Evolutionary conservation across 805 yeast genomes (phyloP).

Genomic region (Starmera quercuum): DNA sequence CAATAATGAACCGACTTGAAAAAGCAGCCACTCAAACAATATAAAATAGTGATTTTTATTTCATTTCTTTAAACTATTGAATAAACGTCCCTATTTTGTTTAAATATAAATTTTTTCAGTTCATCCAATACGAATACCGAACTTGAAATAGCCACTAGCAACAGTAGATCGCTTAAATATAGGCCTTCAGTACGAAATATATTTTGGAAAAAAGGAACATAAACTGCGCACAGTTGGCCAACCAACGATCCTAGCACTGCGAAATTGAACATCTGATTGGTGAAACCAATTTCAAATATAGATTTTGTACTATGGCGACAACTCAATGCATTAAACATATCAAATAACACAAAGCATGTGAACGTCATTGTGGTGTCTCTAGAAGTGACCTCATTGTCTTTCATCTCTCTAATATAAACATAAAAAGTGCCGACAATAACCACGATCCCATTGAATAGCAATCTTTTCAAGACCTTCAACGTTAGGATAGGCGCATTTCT

Average conservation of each 20-base stretch:
- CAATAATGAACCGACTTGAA: conserved; percentile 84
- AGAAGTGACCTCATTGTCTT: conserved; percentile 71
- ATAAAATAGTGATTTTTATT: conserved; percentile 2
- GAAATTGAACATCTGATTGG: conserved; percentile 84
- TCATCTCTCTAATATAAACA: conserved; percentile 81
- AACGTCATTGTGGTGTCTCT: conserved; percentile 99
- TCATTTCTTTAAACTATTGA: conserved; percentile 17
- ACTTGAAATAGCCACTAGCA: conserved; percentile 59
- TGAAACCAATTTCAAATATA: conserved; percentile 70
- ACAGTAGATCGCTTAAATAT: conserved; percentile 57
- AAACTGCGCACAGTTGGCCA: conserved; percentile 91
- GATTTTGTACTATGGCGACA: conserved; percentile 88
- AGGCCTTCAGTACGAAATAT: conserved; percentile 95
- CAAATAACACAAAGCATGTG: conserved; percentile 92
- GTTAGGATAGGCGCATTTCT: conserved; percentile 84
- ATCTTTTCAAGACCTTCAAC: conserved; percentile 55
- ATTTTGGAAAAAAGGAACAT: conserved; percentile 85
- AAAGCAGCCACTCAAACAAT: conserved; percentile 69
- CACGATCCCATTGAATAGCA: conserved; percentile 61
- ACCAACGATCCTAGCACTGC: conserved; percentile 84
- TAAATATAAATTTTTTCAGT: conserved; percentile 44
- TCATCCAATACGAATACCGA: conserved; percentile 86
- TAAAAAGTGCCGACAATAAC: conserved; percentile 87
- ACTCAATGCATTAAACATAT: conserved; percentile 92
- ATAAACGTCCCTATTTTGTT: conserved; percentile 11